Base-by-base conservation (phyloP, 306 rosid species). In the Oemleria cerasiformis region DNA sequence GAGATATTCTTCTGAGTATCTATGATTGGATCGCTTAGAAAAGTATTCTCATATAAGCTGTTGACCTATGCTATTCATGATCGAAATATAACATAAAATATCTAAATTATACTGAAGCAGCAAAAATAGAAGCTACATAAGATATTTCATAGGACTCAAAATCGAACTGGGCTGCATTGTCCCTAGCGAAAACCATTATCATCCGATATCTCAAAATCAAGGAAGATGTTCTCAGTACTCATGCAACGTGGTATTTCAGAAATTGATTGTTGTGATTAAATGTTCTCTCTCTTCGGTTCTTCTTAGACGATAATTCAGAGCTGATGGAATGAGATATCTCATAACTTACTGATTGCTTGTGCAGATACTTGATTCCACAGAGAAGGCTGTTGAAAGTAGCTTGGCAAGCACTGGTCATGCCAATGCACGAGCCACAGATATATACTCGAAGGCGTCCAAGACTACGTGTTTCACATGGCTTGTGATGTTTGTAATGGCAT, bases 381-480 rank as follows among this genome's bases (percentile, higher is more conserved):
- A 94, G 81, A 70, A 83, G 76, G 97, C 97, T 54, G 77, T 94
- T 65, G 96, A 91, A 72, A 86, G 85, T 60, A 91, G 98, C 84
- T 80, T 91, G 85, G 98, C 97, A 61, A 85, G 92, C 84, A 94
- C 96, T 1, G 87, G 88, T 8, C 92, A 86, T n/a, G 98, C 80
- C n/a, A 90, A 83, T 76, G 75, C 75, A 30, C 85, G 98, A 43
- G 92, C 97, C 2, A 69, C 79, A 0, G 73, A 83, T 42, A 75
- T 94, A 65, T 91, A 83, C 85, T 89, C 90, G 0, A 84, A 82
- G 84, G 85, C 87, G 77, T 89, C 96, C 70, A 84, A 84, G 79
- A 94, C 97, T 38, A 80, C 97, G 15, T 89, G 96, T 86, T 80
- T 91, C 77, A 89, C 97, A 0, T 91, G 97, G 96, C 87, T 91